phyloP scores from a whole-genome alignment of 331 rosid genomes.

The Acacia pycnantha region DNA sequence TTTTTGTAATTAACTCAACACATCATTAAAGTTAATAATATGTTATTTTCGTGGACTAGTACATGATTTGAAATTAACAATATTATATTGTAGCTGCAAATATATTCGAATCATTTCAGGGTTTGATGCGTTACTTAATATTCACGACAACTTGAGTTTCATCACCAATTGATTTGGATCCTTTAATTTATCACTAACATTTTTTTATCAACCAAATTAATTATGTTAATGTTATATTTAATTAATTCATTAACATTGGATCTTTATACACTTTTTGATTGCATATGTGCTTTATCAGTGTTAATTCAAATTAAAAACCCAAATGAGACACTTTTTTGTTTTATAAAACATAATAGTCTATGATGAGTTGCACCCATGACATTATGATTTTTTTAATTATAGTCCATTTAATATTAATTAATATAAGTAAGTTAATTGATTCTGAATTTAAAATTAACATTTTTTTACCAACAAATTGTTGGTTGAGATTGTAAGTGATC shows the following conservation, averaged over 20 bases:
- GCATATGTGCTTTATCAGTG: neutral
- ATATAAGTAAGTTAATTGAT: neutral
- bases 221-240: neutral
- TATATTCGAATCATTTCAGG: conserved; percentile 4
- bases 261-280: neutral
- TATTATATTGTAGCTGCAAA: neutral
- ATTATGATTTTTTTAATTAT: neutral
- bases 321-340: neutral
- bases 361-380: neutral
- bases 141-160: neutral
- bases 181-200: neutral
- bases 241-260: neutral
- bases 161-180: neutral
- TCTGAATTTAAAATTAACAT: neutral
- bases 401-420: neutral
- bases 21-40: neutral
- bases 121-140: neutral
- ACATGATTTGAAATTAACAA: neutral
- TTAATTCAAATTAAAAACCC: neutral
- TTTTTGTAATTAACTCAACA: neutral
- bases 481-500: no score
- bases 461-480: neutral
- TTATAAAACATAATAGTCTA: neutral
- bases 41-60: neutral
- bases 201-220: neutral